Evolutionary conservation across 176 grass and related monocot genomes (phyloP).

Genomic region (Dactylis glomerata): DNA sequence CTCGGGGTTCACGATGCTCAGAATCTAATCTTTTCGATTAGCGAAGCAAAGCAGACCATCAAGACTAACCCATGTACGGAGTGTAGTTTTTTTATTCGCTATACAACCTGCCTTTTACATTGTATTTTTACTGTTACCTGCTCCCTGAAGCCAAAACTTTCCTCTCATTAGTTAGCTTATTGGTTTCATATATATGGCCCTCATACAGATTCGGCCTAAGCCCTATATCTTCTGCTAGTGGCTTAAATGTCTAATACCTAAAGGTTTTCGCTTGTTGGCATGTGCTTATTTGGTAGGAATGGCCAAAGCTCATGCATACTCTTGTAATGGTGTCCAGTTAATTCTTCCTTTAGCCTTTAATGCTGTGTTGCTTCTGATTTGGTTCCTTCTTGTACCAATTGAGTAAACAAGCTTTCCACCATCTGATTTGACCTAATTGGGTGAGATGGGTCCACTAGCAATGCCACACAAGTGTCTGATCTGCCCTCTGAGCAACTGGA

Average conservation of each 20-base stretch:
- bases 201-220: neutral
- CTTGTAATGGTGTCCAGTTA: neutral
- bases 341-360: neutral
- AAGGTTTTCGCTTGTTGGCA: neutral
- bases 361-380: neutral
- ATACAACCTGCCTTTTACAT: neutral
- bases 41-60: constrained; percentile 29
- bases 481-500: neutral
- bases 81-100: constrained; percentile 42
- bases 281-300: neutral
- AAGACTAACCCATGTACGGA: constrained; percentile 28
- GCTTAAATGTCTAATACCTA: neutral
- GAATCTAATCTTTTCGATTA: constrained; percentile 58
- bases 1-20: constrained; percentile 34
- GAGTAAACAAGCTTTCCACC: neutral
- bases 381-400: neutral
- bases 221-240: neutral
- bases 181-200: neutral
- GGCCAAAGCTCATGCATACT: neutral
- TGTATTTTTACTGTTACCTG: neutral
- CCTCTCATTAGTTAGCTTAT: neutral
- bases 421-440: neutral
- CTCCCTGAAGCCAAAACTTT: neutral
- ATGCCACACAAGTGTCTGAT: neutral
- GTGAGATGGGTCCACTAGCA: neutral